Percentiles rank a stretch among this genome's conserved stretches.
These are phyloP conservation scores for Penicillium crustosum DNA, from an alignment of 2,329 filamentous ascomycete species.

Conservation along the genomic window DNA sequence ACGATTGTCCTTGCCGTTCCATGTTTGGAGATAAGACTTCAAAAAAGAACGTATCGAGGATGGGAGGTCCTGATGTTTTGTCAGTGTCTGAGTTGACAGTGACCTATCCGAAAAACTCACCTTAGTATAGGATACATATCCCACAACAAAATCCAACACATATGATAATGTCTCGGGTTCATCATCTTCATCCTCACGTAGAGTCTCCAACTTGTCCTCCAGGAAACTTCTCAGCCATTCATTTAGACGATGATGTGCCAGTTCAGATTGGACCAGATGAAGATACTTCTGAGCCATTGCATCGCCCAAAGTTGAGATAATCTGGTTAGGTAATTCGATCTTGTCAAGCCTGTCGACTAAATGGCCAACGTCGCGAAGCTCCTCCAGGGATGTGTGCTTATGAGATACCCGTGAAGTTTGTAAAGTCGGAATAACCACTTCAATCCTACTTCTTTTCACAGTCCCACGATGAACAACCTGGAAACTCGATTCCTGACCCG, in stretches of 20 bases:
- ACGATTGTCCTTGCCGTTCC: constrained; percentile 61
- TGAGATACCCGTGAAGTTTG: constrained; percentile 73
- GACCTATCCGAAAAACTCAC: constrained; percentile 21
- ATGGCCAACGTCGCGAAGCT: constrained; percentile 68
- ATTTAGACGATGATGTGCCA: constrained; percentile 42
- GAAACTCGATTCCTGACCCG: constrained; percentile 56
- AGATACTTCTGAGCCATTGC: constrained; percentile 75
- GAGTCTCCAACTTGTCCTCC: constrained; percentile 37
- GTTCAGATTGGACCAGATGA: constrained; percentile 62
- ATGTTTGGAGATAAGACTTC: constrained; percentile 56
- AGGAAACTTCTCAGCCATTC: constrained; percentile 44
- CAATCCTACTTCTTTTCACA: constrained; percentile 51
- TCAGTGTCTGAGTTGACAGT: constrained; percentile 4
- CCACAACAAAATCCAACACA: constrained; percentile 35
- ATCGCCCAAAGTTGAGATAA: constrained; percentile 73
- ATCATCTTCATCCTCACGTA: constrained; percentile 49
- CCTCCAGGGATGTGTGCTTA: constrained; percentile 61
- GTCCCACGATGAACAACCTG: constrained; percentile 59
- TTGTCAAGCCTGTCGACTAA: constrained; percentile 73
- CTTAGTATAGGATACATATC: constrained; percentile 42
- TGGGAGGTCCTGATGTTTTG: constrained; percentile 32
- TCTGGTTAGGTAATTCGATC: constrained; percentile 77
- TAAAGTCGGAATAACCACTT: constrained; percentile 63
- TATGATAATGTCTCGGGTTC: constrained; percentile 37
- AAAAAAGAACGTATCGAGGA: constrained; percentile 36